Evolutionary conservation across 306 rosid genomes (phyloP).

Genomic region (Vachellia collinsii): DNA sequence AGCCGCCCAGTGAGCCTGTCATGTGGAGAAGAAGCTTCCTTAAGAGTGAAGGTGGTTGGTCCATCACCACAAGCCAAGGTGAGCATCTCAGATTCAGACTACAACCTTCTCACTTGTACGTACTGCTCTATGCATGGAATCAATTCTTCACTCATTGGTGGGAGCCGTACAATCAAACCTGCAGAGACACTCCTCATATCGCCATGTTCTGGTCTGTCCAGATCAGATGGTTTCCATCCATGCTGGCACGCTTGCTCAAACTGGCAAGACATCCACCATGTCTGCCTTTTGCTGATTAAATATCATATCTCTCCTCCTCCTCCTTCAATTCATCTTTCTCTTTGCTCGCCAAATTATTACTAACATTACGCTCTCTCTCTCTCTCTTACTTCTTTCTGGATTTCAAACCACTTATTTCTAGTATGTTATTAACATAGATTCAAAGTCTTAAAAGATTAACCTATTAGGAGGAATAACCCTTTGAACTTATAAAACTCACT

Average conservation of each 20-base stretch:
- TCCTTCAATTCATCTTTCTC: background rate
- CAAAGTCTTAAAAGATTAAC: too few relatives aligned
- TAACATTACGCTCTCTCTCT: background rate
- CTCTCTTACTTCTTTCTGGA: background rate
- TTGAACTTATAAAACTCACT: too few relatives aligned
- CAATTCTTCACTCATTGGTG: background rate
- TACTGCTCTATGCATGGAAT: background rate
- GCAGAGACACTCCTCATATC: background rate
- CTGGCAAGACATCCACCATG: background rate
- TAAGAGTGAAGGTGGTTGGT: background rate
- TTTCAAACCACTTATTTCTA: too few relatives aligned
- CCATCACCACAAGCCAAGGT: background rate
- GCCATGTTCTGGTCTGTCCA: background rate
- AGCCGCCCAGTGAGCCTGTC: background rate
- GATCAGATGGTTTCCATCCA: background rate
- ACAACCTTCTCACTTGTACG: too few relatives aligned
- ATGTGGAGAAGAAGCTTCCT: background rate
- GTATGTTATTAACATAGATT: too few relatives aligned
- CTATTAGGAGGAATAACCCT: too few relatives aligned
- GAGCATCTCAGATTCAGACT: background rate
- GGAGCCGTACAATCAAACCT: background rate
- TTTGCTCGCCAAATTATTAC: background rate
- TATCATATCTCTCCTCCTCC: background rate
- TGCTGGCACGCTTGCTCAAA: background rate
- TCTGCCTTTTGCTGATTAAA: background rate